A percentile compares a stretch with the other conserved stretches of the same genome.
Evolutionary conservation across 768 basidiomycete species (phyloP).

Genomic region (Mycena floridula): DNA sequence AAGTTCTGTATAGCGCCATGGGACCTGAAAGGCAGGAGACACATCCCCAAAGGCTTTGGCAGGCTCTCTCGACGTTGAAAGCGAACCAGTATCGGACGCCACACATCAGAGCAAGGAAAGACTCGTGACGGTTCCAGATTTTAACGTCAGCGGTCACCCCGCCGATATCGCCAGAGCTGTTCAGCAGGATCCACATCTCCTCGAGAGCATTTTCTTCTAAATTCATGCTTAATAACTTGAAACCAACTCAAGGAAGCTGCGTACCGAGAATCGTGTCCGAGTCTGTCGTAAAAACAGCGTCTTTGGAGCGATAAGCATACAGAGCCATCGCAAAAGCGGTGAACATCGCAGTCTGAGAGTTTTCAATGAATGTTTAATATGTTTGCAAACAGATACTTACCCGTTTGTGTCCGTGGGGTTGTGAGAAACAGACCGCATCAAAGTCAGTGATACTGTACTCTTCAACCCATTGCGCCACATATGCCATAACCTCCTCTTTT

Average conservation of each 20-base stretch:
- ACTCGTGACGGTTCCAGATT: conserved; percentile 15
- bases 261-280: conserved; percentile 9
- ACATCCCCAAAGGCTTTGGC: conserved; percentile 5
- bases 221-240: not conserved
- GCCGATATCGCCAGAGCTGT: conserved; percentile 8
- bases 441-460: not conserved
- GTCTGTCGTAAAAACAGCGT: conserved; percentile 16
- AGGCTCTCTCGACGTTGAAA: conserved; percentile 10
- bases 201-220: conserved; percentile 8
- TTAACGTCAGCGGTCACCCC: conserved; percentile 16
- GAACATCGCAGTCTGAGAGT: conserved; percentile 14
- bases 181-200: conserved; percentile 12
- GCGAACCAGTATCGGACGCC: conserved; percentile 16
- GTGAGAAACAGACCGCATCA: conserved; percentile 13
- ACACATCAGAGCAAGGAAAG: conserved; percentile 15
- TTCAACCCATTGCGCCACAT: not conserved
- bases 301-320: conserved; percentile 14
- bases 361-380: not conserved
- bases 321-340: conserved; percentile 14
- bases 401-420: conserved; percentile 17
- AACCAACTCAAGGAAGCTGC: not conserved
- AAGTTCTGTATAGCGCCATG: conserved; percentile 4
- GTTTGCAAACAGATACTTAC: not conserved
- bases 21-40: conserved; percentile 6
- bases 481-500: not conserved